These are phyloP conservation scores for Piper betle DNA, from an alignment of 164 flowering plant genomes.

Conservation along the genomic window DNA sequence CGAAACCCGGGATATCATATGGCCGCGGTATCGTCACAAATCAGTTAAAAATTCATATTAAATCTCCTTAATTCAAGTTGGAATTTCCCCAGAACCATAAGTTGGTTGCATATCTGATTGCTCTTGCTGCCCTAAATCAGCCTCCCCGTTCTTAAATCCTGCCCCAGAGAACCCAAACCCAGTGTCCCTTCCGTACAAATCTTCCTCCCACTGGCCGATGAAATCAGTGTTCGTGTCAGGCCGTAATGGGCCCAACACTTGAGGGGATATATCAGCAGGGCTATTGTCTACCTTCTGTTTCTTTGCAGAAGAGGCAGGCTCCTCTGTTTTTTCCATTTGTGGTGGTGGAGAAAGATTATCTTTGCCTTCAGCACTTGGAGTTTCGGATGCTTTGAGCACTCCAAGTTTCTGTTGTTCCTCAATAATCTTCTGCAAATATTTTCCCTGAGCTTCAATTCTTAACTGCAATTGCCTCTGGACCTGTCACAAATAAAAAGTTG, in stretches of 20 bases:
- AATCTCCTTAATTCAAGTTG: neutral
- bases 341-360: slow-evolving; percentile 10
- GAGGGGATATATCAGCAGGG: slow-evolving; percentile 4
- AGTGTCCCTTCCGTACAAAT: slow-evolving; percentile 12
- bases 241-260: slow-evolving; percentile 3
- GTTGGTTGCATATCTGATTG: slow-evolving; percentile 1
- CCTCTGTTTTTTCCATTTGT: slow-evolving; percentile 10
- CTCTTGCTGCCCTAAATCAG: slow-evolving; percentile 2
- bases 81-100: slow-evolving; percentile 4
- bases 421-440: slow-evolving; percentile 60
- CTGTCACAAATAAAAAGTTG: slow-evolving; percentile 13
- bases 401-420: slow-evolving; percentile 68
- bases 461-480: slow-evolving; percentile 66
- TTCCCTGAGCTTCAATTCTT: slow-evolving; percentile 71
- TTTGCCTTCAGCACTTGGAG: slow-evolving; percentile 15
- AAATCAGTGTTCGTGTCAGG: slow-evolving; percentile 15
- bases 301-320: slow-evolving; percentile 23
- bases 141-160: slow-evolving; percentile 14
- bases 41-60: no score
- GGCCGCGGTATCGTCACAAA: no score
- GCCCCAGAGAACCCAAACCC: slow-evolving; percentile 13
- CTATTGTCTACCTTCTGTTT: slow-evolving; percentile 22
- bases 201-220: slow-evolving; percentile 18
- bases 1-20: no score
- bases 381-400: slow-evolving; percentile 24